A percentile compares a stretch with the other conserved stretches of the same genome.
Evolutionary conservation across 306 rosid species (phyloP).

Genomic region (Acacia confusa): DNA sequence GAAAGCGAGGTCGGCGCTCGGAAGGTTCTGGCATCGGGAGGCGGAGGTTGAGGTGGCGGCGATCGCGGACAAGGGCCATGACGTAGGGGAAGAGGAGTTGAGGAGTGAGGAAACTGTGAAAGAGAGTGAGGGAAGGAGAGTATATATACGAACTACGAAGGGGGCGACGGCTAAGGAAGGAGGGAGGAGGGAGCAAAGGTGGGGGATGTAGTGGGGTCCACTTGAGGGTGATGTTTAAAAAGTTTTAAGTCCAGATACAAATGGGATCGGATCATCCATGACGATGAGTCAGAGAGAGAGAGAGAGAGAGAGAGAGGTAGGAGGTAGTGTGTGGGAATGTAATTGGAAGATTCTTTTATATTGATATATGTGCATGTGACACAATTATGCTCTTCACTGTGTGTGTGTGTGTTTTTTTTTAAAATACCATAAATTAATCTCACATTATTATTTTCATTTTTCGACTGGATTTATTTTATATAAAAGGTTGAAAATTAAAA

Average conservation of each 20-base stretch:
- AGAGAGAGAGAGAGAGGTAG: too few species aligned
- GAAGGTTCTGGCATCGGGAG: constrained; percentile 43
- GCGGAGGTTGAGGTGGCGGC: constrained; percentile 79
- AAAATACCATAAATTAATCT: too few species aligned
- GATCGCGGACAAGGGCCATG: constrained; percentile 83
- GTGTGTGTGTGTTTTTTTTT: too few species aligned
- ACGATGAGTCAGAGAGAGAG: not conserved
- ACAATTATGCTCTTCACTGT: not conserved
- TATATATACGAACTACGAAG: constrained; percentile 21
- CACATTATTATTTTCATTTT: too few species aligned
- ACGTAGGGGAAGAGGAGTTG: not conserved
- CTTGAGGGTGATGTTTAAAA: not conserved
- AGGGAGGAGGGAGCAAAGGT: constrained; percentile 18
- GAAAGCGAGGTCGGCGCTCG: constrained; percentile 49
- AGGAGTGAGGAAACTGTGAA: not conserved
- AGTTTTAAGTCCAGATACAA: not conserved
- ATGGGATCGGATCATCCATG: not conserved
- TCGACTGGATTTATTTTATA: too few species aligned
- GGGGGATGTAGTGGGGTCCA: constrained; percentile 32
- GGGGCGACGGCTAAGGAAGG: constrained; percentile 33
- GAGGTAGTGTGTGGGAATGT: not conserved
- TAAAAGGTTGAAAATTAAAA: too few species aligned
- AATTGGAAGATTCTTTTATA: not conserved
- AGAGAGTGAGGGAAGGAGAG: not conserved
- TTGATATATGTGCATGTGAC: constrained; percentile 13